Conservation (phyloP, 148 eudicot species). For the Diospyros kaki region DNA sequence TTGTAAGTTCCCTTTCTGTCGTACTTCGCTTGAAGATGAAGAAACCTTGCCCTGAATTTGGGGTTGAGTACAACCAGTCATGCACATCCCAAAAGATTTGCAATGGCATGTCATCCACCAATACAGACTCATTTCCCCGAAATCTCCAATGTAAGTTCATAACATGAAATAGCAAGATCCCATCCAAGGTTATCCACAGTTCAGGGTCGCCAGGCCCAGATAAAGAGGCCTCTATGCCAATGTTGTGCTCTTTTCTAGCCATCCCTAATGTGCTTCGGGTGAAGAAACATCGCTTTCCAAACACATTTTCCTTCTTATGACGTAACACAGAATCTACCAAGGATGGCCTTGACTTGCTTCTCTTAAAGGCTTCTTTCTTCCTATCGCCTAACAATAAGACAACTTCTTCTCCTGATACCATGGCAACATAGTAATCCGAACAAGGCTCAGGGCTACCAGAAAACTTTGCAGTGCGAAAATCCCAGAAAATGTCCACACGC, state of each 20-base stretch:
- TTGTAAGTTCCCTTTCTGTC: neutral
- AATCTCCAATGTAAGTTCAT: slow-evolving; percentile 10
- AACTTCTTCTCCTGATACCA: slow-evolving; percentile 1
- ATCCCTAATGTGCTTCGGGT: neutral
- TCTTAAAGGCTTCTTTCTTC: slow-evolving; percentile 8
- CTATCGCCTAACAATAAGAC: slow-evolving; percentile 11
- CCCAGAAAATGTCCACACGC: slow-evolving; percentile 8
- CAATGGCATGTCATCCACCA: neutral
- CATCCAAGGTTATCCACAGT: slow-evolving; percentile 7
- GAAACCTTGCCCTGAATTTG: slow-evolving; percentile 12
- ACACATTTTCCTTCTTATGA: slow-evolving; percentile 7
- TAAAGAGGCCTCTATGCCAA: slow-evolving; percentile 5
- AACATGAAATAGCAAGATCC: neutral
- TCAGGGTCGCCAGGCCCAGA: slow-evolving; percentile 11
- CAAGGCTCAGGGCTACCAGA: slow-evolving; percentile 6
- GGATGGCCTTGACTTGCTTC: slow-evolving; percentile 10
- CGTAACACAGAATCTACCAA: neutral
- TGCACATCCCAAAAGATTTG: slow-evolving; percentile 14
- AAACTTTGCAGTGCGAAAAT: slow-evolving; percentile 7
- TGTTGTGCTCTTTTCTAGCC: slow-evolving; percentile 2
- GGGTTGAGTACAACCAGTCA: neutral
- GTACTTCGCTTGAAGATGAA: slow-evolving; percentile 9
- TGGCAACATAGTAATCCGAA: slow-evolving; percentile 5
- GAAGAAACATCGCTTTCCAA: slow-evolving; percentile 2
- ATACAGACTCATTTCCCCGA: slow-evolving; percentile 9